Conservation (phyloP, 306 rosid species). For the Medicago ruthenica region DNA sequence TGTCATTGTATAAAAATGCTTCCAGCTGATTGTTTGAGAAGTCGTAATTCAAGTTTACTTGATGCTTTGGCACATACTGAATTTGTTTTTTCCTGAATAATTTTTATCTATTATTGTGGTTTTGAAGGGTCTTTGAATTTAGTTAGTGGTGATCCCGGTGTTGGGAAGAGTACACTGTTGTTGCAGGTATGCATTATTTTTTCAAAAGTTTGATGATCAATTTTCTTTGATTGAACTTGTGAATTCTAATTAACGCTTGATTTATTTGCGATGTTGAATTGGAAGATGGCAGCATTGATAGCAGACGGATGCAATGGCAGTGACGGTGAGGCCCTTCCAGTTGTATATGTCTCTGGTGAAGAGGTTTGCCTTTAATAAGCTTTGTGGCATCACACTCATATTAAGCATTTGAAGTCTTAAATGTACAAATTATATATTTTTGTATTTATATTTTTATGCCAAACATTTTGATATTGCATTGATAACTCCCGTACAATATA, state of each 20-base stretch:
- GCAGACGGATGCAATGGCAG: constrained; percentile 57
- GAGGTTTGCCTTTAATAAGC: constrained; percentile 67
- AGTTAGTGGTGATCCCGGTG: constrained; percentile 96
- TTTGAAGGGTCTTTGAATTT: constrained; percentile 86
- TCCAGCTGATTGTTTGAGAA: constrained; percentile 19
- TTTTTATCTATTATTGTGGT: constrained; percentile 41
- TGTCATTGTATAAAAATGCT: background rate
- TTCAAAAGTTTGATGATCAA: constrained; percentile 29
- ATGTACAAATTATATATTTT: background rate
- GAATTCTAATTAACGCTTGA: constrained; percentile 26
- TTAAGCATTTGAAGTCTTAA: background rate
- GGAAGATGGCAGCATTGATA: constrained; percentile 79
- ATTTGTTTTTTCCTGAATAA: constrained; percentile 25
- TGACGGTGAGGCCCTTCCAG: constrained; percentile 55
- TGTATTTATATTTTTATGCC: constrained; percentile 13
- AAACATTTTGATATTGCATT: constrained; percentile 23
- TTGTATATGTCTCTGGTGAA: constrained; percentile 93
- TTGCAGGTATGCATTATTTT: constrained; percentile 69
- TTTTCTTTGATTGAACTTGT: constrained; percentile 2
- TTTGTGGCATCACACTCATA: constrained; percentile 1
- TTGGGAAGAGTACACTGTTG: constrained; percentile 94
- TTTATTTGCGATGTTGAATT: constrained; percentile 35
- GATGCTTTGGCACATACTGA: constrained; percentile 5
- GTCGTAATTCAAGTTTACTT: constrained; percentile 30
- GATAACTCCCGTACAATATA: constrained; percentile 4